These are phyloP conservation scores for Lactarius quietus DNA, from an alignment of 768 basidiomycete genomes.

Conservation along the genomic window DNA sequence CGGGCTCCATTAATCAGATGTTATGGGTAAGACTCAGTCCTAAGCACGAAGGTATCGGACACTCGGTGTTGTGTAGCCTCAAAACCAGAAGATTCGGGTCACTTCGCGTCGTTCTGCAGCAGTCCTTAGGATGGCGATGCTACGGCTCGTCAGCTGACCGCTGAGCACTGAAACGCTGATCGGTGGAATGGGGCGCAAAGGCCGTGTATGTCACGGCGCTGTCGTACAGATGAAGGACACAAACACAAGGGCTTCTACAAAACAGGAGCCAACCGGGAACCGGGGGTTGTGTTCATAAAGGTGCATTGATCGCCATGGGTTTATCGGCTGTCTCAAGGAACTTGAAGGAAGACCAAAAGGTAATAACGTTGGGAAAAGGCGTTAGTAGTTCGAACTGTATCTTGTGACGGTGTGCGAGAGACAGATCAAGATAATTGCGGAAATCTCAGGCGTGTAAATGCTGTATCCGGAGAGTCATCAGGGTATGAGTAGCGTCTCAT, in stretches of 20 bases:
- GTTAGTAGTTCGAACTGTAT: not conserved
- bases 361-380: not conserved
- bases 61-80: not conserved
- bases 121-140: not conserved
- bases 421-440: not conserved
- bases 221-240: not conserved
- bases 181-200: not conserved
- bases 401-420: not conserved
- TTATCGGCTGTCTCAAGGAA: not conserved
- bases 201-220: not conserved
- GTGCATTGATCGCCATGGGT: not conserved
- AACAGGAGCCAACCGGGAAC: constrained; percentile 2
- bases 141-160: not conserved
- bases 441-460: not conserved
- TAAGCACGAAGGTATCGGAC: not conserved
- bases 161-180: constrained; percentile 11
- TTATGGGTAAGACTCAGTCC: not conserved
- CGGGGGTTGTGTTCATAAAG: not conserved
- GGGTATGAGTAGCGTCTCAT: too few species aligned
- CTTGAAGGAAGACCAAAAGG: not conserved
- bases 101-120: not conserved
- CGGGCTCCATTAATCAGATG: not conserved
- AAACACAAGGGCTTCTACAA: not conserved
- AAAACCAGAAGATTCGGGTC: not conserved
- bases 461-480: constrained; percentile 7